Evolutionary conservation across 805 yeast genomes (phyloP), one percentile per base, ranked within the genome.

Genomic region (Yamadazyma insecticola): DNA sequence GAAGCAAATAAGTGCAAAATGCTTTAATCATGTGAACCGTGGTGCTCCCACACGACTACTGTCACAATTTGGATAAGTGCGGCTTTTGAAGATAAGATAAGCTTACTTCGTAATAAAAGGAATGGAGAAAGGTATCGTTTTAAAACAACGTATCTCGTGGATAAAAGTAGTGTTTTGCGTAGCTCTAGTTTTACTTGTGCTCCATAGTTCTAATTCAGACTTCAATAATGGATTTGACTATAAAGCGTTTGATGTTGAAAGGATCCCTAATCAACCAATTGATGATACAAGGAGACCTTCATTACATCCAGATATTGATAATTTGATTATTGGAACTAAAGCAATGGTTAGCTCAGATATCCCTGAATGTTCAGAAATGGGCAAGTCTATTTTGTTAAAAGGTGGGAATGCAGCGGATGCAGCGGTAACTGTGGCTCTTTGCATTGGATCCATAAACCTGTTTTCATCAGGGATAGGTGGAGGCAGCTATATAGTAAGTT

Each of bases 391-490:
- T 12, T 54, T 82, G 18, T 46, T 55, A 31, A 42, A 46, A 14
- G 77, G 76, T 5, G 94, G 96, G 0, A 80, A 76, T 46, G 96
- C 97, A 2, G 96, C 95, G 0, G 98, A 90, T 53, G 95, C 96
- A 0, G 85, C 95, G 0, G 81, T 90, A 2, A 81, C 95, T 0
- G 83, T 85, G 9, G 86, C 95, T 0, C 64, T 90, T 17, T 90
- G 98, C 50, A 76, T 90, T 19, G 97, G 97, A 2, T 70, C 84
- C 32, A 59, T 86, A 14, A 84, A 85, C 50, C 78, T 87, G 40
- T 86, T 81, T 60, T 80, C 81, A 36, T 80, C 95, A 2, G 96
- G 97, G 0, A 79, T 90, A 25, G 96, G 97, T 6, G 97, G 97
- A 4, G 97, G 98, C 7, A 86, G 83, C 0, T 87, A 74, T 45